A percentile compares a stretch with the other conserved stretches of the same genome.
Conservation (phyloP, 345 rosid species). For the Pugionium cornutum region DNA sequence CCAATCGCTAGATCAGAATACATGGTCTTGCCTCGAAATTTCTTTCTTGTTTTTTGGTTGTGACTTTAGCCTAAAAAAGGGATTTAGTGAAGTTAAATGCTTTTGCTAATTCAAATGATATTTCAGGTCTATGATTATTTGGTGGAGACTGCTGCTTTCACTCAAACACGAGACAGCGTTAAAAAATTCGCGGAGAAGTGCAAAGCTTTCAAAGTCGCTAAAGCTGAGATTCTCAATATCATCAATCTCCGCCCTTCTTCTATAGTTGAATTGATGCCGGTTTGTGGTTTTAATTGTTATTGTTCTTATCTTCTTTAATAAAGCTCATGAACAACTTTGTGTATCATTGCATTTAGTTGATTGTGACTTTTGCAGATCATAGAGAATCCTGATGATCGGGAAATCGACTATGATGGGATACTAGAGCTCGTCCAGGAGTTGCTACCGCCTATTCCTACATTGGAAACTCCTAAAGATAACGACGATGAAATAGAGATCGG, state of each 20-base stretch:
- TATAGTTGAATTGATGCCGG: conserved; percentile 58
- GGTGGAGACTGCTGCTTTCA: conserved; percentile 53
- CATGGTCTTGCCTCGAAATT: conserved; percentile 43
- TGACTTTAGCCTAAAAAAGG: neutral
- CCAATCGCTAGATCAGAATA: conserved; percentile 65
- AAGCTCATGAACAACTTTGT: conserved; percentile 12
- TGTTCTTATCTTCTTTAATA: neutral
- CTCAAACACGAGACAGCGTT: conserved; percentile 64
- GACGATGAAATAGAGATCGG: conserved; percentile 35
- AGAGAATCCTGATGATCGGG: conserved; percentile 29
- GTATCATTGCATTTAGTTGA: neutral
- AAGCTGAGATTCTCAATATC: conserved; percentile 80
- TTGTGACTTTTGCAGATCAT: conserved; percentile 31
- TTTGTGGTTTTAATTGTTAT: conserved; percentile 31
- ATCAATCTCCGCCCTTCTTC: conserved; percentile 60
- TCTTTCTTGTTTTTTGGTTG: neutral
- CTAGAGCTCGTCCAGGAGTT: conserved; percentile 36
- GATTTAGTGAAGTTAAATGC: neutral
- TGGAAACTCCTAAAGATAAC: conserved; percentile 5
- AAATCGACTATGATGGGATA: conserved; percentile 20
- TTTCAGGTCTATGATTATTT: conserved; percentile 74
- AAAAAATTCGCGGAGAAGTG: conserved; percentile 52
- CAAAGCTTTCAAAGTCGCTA: conserved; percentile 61
- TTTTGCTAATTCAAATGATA: conserved; percentile 18
- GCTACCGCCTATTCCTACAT: conserved; percentile 34